phyloP scores from a whole-genome alignment of 2,329 filamentous ascomycete species.

The Clarireedia hainanense region DNA sequence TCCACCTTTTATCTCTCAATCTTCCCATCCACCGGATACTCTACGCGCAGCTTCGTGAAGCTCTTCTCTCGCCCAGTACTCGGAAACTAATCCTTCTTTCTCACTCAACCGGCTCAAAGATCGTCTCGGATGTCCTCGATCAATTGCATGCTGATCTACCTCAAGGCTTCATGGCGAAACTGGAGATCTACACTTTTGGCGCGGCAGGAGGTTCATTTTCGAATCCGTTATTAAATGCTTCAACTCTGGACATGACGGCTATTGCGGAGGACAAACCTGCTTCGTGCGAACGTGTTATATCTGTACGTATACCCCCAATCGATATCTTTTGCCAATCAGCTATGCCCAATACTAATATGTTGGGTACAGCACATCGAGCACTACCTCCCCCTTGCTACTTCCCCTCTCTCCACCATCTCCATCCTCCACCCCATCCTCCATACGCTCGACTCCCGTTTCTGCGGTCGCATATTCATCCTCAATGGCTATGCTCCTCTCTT shows the following conservation, averaged over 20 bases:
- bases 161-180: slow-evolving; percentile 51
- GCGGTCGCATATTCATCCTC: slow-evolving; percentile 30
- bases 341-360: not conserved
- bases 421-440: slow-evolving; percentile 61
- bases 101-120: slow-evolving; percentile 71
- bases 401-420: slow-evolving; percentile 54
- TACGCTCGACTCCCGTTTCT: slow-evolving; percentile 7
- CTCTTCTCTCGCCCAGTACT: slow-evolving; percentile 51
- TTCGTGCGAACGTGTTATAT: slow-evolving; percentile 8
- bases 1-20: slow-evolving; percentile 68
- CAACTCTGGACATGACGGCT: not conserved
- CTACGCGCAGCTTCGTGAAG: slow-evolving; percentile 48
- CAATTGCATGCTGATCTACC: slow-evolving; percentile 65
- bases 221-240: slow-evolving; percentile 45
- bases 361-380: slow-evolving; percentile 65
- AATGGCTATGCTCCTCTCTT: slow-evolving; percentile 7
- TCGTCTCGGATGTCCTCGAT: slow-evolving; percentile 62
- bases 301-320: not conserved
- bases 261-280: not conserved
- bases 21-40: slow-evolving; percentile 57
- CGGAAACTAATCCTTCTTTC: slow-evolving; percentile 64
- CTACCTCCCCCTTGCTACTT: slow-evolving; percentile 46
- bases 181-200: slow-evolving; percentile 71
- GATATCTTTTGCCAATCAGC: not conserved
- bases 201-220: slow-evolving; percentile 73